Conservation (phyloP, 306 rosid genomes). For the Parietaria judaica region DNA sequence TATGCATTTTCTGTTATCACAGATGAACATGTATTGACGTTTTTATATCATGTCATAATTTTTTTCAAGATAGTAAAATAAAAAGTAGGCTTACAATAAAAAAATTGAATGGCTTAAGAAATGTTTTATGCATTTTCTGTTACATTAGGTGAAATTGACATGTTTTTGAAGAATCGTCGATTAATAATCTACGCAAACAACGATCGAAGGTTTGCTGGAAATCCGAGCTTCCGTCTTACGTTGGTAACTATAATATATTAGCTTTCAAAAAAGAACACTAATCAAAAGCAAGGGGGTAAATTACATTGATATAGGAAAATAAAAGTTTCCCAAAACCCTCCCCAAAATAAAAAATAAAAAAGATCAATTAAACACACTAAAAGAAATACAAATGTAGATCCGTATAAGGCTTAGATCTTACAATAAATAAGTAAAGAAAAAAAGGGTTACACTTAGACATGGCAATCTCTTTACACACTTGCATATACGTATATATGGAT, state of each 20-base stretch:
- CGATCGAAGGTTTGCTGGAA: no score
- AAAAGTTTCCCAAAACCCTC: slow-evolving; percentile 23
- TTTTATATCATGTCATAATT: no score
- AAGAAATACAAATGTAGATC: slow-evolving; percentile 40
- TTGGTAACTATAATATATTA: slow-evolving; percentile 11
- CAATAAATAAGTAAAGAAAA: slow-evolving; percentile 13
- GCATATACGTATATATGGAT: slow-evolving; percentile 8
- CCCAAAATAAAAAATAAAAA: background rate
- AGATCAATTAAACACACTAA: slow-evolving; percentile 26
- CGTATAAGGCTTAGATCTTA: slow-evolving; percentile 56
- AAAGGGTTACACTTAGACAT: slow-evolving; percentile 19
- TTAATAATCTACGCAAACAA: no score
- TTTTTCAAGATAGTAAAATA: no score
- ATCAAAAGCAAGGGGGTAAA: slow-evolving; percentile 5
- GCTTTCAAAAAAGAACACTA: slow-evolving; percentile 10
- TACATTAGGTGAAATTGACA: no score
- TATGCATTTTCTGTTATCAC: no score
- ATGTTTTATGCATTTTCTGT: no score
- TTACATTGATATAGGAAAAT: slow-evolving; percentile 12
- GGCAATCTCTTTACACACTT: slow-evolving; percentile 78
- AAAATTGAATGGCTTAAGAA: no score
- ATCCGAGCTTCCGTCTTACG: no score
- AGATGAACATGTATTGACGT: no score
- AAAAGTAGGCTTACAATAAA: no score
- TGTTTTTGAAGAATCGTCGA: no score